A percentile compares a stretch with the other conserved stretches of the same genome.
Evolutionary conservation across 768 basidiomycete species (phyloP).

Genomic region (Galerina sulciceps): DNA sequence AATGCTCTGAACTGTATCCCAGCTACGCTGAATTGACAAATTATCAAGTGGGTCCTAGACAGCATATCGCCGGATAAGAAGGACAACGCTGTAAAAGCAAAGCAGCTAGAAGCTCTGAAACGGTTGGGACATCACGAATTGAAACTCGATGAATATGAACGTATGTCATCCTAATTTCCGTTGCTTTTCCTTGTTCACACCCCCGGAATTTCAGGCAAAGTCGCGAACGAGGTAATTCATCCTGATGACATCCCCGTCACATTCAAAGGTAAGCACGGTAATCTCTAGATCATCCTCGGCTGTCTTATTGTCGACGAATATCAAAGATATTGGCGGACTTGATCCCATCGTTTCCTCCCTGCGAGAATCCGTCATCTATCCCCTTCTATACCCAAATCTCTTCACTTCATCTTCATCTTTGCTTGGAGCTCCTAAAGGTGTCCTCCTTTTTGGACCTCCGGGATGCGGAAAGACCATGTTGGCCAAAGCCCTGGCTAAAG

Average conservation of each 20-base stretch:
- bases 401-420: conserved; percentile 83
- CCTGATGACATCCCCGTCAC: conserved; percentile 84
- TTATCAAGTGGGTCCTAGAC: conserved; percentile 67
- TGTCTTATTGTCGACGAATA: conserved; percentile 17
- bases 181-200: neutral
- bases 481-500: conserved; percentile 97
- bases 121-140: conserved; percentile 73
- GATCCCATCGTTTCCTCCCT: conserved; percentile 89
- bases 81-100: conserved; percentile 67
- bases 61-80: conserved; percentile 54
- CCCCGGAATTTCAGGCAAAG: conserved; percentile 56
- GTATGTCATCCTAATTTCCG: conserved; percentile 45
- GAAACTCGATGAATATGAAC: conserved; percentile 89
- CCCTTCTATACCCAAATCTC: conserved; percentile 87
- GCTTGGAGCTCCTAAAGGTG: conserved; percentile 92
- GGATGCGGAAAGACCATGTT: conserved; percentile 99
- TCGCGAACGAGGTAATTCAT: conserved; percentile 92
- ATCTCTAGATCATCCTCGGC: neutral
- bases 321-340: conserved; percentile 86
- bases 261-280: conserved; percentile 63
- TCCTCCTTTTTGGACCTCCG: conserved; percentile 93
- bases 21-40: neutral
- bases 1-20: neutral
- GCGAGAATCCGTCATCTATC: conserved; percentile 95
- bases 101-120: conserved; percentile 72